Base-by-base conservation (phyloP, 345 rosid species). In the Citrus australasica region DNA sequence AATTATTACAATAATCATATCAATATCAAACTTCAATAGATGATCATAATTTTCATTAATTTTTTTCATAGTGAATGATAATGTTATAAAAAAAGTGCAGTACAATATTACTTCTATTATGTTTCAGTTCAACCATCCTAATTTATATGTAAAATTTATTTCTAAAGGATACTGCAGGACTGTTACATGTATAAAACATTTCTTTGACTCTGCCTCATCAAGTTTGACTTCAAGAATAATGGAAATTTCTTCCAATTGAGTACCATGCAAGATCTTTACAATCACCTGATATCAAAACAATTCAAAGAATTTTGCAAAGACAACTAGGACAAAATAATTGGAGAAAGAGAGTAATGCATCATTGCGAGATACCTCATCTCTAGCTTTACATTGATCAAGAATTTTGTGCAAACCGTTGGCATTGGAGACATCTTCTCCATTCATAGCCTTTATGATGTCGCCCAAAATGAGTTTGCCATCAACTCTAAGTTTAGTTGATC, bases 351-450 rank as follows among this genome's bases (percentile, higher is more conserved):
- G 11, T 25, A 67, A 30, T 35, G 58, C 25, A 7, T 35, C 9
- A 33, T 32, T 4, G 4, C 22, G 25, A 38, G 72, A 70, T 90
- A 91, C 97, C 96, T 87, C 25, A 2, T 93, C 97, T 13, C 96
- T 98, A 73, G 93, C 94, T 81, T 90, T 82, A 86, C 98, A 95
- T 77, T 93, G 97, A 84, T 93, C 96, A 78, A 95, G 94, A 87
- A 91, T 88, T 87, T 93, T 84, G 87, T 93, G 93, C 81, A 95
- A 88, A 79, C 93, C 96, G 46, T 97, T 95, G 65, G 96, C 97
- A 81, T 89, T 93, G 0, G 89, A 4, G 24, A 95, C 92, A 81
- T 93, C 87, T 75, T 79, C 86, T 33, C 94, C 98, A 75, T 93
- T 91, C 73, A 95, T 91, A 6, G 98, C 90, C 48, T 92, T 95